Percentiles rank a stretch among this genome's conserved stretches.
These are phyloP conservation scores for Arthrinium puccinioides DNA, from an alignment of 2,329 filamentous ascomycete species.

Conservation along the genomic window DNA sequence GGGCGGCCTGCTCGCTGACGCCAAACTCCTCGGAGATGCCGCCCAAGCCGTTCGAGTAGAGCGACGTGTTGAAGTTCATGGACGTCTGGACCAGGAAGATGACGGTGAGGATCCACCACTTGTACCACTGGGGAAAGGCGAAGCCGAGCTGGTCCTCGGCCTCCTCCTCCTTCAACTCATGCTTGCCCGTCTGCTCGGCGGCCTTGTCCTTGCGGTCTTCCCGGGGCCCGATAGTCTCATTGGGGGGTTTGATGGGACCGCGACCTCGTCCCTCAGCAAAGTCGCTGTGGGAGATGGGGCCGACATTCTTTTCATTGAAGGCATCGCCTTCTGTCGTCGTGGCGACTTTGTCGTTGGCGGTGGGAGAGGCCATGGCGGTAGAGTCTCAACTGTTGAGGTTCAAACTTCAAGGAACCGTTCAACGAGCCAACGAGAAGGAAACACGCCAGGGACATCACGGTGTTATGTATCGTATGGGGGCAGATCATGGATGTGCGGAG, in stretches of 20 bases:
- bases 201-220: not conserved
- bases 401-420: too few species aligned
- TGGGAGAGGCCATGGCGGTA: not conserved
- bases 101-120: conserved; percentile 66
- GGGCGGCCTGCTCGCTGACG: conserved; percentile 61
- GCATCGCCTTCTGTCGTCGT: too few species aligned
- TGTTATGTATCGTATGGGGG: too few species aligned
- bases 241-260: conserved; percentile 1
- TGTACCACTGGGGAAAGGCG: conserved; percentile 52
- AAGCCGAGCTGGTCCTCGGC: conserved; percentile 62
- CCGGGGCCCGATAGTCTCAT: conserved; percentile 1
- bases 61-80: conserved; percentile 73
- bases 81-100: conserved; percentile 69
- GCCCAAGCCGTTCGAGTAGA: conserved; percentile 62
- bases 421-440: too few species aligned
- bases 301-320: not conserved
- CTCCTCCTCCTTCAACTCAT: conserved; percentile 32
- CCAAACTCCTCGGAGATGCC: conserved; percentile 61
- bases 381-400: not conserved
- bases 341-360: not conserved
- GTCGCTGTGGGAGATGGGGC: not conserved
- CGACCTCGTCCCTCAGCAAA: not conserved
- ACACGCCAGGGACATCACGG: too few species aligned
- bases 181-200: conserved; percentile 10
- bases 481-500: too few species aligned